These are phyloP conservation scores for Amniculicola lignicola DNA, from an alignment of 495 filamentous ascomycete species.

Conservation along the genomic window DNA sequence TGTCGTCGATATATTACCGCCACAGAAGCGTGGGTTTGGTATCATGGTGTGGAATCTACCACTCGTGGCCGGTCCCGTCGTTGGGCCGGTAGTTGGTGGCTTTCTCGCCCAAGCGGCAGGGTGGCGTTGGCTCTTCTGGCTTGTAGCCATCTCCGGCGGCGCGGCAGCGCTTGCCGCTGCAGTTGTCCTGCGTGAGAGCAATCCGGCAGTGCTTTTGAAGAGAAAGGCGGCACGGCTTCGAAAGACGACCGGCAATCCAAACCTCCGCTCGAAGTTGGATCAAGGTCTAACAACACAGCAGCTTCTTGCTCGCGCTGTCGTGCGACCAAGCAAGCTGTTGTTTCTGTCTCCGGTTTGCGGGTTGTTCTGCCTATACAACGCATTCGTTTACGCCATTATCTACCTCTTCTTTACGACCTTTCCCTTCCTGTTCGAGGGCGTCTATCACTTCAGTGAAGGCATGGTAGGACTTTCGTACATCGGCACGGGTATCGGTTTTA, in stretches of 20 bases:
- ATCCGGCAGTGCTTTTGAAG: constrained; percentile 23
- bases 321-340: constrained; percentile 36
- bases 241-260: constrained; percentile 17
- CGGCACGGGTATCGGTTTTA: constrained; percentile 40
- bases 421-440: constrained; percentile 38
- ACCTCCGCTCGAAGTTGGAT: constrained; percentile 21
- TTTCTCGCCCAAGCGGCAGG: constrained; percentile 15
- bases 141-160: constrained; percentile 10
- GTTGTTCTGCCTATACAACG: constrained; percentile 39
- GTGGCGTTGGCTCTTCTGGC: constrained; percentile 31
- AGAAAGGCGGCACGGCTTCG: constrained; percentile 22
- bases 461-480: constrained; percentile 43
- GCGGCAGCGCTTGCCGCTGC: background rate
- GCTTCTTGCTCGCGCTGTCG: constrained; percentile 8
- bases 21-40: too few relatives aligned
- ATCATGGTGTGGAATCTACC: too few relatives aligned
- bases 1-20: too few relatives aligned
- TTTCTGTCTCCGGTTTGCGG: constrained; percentile 43
- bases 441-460: constrained; percentile 38
- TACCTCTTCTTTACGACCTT: constrained; percentile 48
- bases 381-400: constrained; percentile 41
- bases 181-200: constrained; percentile 27
- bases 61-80: constrained; percentile 12
- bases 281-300: background rate
- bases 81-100: constrained; percentile 22